Conservation (phyloP, 2,329 filamentous ascomycete genomes). For the Fusarium fracticaudum region DNA sequence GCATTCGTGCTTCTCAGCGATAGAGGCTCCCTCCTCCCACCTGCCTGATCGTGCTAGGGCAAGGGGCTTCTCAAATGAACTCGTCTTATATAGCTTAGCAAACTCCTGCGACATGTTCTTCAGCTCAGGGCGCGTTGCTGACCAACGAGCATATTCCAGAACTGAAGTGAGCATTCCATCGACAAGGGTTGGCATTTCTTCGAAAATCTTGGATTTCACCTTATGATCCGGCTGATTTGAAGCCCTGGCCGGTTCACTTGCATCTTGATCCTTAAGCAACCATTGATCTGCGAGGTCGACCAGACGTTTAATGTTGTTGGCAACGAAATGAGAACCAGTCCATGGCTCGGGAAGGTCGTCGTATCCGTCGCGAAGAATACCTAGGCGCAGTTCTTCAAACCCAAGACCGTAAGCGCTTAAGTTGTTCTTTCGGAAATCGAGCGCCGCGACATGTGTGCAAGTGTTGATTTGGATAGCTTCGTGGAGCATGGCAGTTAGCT, state of each 20-base stretch:
- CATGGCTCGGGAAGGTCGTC: conserved; percentile 81
- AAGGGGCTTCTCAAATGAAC: conserved; percentile 63
- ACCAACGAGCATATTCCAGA: conserved; percentile 63
- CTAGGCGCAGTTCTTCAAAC: conserved; percentile 71
- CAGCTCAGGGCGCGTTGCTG: conserved; percentile 55
- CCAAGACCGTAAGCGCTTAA: conserved; percentile 77
- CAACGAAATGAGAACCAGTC: conserved; percentile 76
- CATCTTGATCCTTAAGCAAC: conserved; percentile 58
- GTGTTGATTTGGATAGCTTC: conserved; percentile 76
- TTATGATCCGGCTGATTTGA: conserved; percentile 49
- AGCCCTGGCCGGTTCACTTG: conserved; percentile 46
- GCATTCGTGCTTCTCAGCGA: conserved; percentile 67
- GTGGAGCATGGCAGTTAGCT: conserved; percentile 65
- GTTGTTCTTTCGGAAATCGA: conserved; percentile 78
- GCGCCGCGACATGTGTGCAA: conserved; percentile 64
- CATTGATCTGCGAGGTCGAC: conserved; percentile 66
- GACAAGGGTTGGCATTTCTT: conserved; percentile 60
- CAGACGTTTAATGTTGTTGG: conserved; percentile 69
- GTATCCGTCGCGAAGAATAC: conserved; percentile 71
- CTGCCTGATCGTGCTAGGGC: conserved; percentile 63
- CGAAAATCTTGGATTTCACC: conserved; percentile 57
- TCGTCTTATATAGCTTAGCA: conserved; percentile 58
- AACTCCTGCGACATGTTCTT: conserved; percentile 58
- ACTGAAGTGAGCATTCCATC: conserved; percentile 65
- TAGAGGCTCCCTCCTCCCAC: conserved; percentile 65